Percentiles rank a stretch among this genome's conserved stretches.
These are phyloP conservation scores for Cryptosporidium muris DNA, from an alignment of 169 alveolate species.

Conservation along the genomic window DNA sequence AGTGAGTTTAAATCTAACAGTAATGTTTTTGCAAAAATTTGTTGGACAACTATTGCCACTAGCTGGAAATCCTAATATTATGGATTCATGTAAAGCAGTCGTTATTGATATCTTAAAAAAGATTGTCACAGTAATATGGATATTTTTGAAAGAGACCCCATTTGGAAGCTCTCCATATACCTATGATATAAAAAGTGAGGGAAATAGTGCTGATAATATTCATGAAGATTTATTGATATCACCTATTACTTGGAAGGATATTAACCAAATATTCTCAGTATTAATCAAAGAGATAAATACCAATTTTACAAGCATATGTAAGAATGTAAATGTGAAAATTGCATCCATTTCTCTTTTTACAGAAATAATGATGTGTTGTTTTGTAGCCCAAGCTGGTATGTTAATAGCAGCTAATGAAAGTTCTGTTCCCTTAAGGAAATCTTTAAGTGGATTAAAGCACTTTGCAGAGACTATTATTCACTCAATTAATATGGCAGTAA, in stretches of 20 bases:
- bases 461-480: constrained; percentile 36
- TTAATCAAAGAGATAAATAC: constrained; percentile 58
- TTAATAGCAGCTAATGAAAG: constrained; percentile 53
- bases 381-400: constrained; percentile 70
- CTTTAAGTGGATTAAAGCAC: constrained; percentile 39
- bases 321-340: constrained; percentile 42
- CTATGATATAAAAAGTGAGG: constrained; percentile 37
- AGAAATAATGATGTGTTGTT: constrained; percentile 62
- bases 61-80: constrained; percentile 47
- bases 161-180: constrained; percentile 61
- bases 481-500: constrained; percentile 39
- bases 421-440: constrained; percentile 40
- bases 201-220: background rate
- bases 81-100: constrained; percentile 68
- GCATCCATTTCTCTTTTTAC: constrained; percentile 64
- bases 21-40: constrained; percentile 43
- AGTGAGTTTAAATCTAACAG: constrained; percentile 30
- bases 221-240: constrained; percentile 12
- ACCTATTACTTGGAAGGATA: constrained; percentile 68
- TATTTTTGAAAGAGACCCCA: constrained; percentile 58
- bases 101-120: constrained; percentile 58
- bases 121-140: constrained; percentile 47
- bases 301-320: constrained; percentile 29
- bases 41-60: constrained; percentile 31
- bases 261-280: constrained; percentile 9